These are phyloP conservation scores for Zymoseptoria passerinii DNA, from an alignment of 2,329 filamentous ascomycete genomes.

Conservation along the genomic window DNA sequence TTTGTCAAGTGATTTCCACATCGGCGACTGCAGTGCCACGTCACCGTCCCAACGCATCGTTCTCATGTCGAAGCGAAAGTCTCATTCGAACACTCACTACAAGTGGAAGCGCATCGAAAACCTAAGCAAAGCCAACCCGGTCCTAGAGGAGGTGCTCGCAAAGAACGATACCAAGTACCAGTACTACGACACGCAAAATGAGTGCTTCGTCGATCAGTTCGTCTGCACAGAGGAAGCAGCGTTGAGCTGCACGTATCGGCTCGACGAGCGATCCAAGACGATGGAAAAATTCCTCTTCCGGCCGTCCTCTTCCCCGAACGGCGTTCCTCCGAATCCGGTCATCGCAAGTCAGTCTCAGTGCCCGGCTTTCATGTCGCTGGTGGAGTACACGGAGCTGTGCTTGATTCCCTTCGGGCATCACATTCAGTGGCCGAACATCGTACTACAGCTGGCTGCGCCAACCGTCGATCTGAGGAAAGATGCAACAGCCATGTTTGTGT, in stretches of 20 bases:
- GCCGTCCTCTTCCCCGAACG: conserved; percentile 5
- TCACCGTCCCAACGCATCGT: conserved; percentile 21
- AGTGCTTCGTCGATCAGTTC: background rate
- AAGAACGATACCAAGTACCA: conserved; percentile 40
- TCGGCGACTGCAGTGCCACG: background rate
- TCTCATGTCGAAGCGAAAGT: conserved; percentile 41
- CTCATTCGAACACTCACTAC: conserved; percentile 44
- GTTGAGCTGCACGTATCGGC: background rate
- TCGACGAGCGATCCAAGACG: background rate
- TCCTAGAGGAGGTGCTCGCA: conserved; percentile 34
- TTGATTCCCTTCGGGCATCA: conserved; percentile 39
- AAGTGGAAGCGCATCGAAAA: conserved; percentile 17
- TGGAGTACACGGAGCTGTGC: conserved; percentile 49
- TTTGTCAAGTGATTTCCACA: background rate
- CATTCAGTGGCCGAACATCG: conserved; percentile 42
- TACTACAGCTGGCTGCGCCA: conserved; percentile 45
- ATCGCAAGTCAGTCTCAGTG: conserved; percentile 45
- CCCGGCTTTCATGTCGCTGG: conserved; percentile 38
- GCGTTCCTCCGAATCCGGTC: conserved; percentile 14
- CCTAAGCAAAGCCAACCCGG: conserved; percentile 31
- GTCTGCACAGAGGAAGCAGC: background rate
- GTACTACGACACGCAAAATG: conserved; percentile 39
- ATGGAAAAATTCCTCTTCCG: conserved; percentile 3
- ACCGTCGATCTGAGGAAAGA: conserved; percentile 53
- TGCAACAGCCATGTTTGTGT: conserved; percentile 42